These are phyloP conservation scores for Melampsora medusae DNA, from an alignment of 1,284 basidiomycete species.

Conservation along the genomic window DNA sequence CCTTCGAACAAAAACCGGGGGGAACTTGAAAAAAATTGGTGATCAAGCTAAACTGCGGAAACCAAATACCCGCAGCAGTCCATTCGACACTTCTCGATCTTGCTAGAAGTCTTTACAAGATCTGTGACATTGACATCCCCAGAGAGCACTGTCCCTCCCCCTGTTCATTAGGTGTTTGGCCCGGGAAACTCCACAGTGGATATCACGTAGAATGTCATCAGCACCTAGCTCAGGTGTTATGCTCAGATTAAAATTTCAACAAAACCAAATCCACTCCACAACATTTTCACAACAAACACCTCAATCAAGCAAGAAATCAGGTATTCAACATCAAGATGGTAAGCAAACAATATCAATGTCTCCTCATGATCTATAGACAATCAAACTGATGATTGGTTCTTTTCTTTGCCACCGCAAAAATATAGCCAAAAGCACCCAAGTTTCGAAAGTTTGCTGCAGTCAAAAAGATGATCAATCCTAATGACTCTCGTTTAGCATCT, in stretches of 20 bases:
- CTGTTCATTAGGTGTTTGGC: no score
- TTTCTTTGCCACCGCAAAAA: conserved; percentile 42
- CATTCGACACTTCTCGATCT: conserved; percentile 25
- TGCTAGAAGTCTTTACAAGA: conserved; percentile 10
- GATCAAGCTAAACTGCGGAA: background rate
- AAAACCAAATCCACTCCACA: background rate
- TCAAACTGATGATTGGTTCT: background rate
- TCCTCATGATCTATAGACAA: no score
- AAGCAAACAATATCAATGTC: no score
- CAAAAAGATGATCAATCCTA: conserved; percentile 92
- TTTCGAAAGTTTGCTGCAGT: conserved; percentile 92
- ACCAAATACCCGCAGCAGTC: background rate
- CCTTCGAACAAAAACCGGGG: background rate
- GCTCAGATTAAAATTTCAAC: background rate
- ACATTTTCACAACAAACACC: background rate
- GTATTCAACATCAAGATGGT: no score
- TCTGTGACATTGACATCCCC: background rate
- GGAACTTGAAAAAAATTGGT: background rate
- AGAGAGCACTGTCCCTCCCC: background rate
- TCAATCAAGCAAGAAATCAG: no score
- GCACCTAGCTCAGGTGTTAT: no score
- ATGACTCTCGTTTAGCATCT: conserved; percentile 76
- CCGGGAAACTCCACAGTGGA: no score
- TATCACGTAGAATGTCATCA: no score
- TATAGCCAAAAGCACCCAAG: conserved; percentile 85